Evolutionary conservation across 192 early-diverging fungal genomes (phyloP).

Genomic region (Backusella tarrabulga): DNA sequence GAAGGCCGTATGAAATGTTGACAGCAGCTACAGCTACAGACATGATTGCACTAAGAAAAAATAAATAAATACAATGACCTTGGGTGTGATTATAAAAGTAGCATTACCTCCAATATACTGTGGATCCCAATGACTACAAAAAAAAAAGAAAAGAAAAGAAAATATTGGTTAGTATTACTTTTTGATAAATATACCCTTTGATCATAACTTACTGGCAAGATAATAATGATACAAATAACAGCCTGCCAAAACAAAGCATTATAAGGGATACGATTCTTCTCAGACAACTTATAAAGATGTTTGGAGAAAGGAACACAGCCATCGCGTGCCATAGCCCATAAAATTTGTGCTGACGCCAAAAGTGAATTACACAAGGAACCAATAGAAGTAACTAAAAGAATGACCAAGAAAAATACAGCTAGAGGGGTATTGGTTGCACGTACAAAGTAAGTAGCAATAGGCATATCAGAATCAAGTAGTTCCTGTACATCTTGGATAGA

Average conservation of each 20-base stretch:
- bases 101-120: constrained; percentile 24
- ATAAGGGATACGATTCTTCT: constrained; percentile 35
- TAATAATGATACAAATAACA: constrained; percentile 39
- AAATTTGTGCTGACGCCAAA: constrained; percentile 42
- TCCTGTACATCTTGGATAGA: constrained; percentile 44
- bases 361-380: constrained; percentile 41
- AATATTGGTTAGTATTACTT: neutral
- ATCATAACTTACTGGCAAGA: constrained; percentile 30
- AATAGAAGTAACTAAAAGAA: constrained; percentile 42
- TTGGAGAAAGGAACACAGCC: constrained; percentile 45
- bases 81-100: too few relatives aligned
- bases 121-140: constrained; percentile 32
- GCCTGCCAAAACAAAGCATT: constrained; percentile 34
- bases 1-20: constrained; percentile 46
- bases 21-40: constrained; percentile 42
- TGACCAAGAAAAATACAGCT: constrained; percentile 38
- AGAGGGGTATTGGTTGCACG: constrained; percentile 32
- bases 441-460: constrained; percentile 39
- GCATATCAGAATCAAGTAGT: constrained; percentile 28
- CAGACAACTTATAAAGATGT: constrained; percentile 35
- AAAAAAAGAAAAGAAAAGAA: neutral
- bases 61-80: too few relatives aligned
- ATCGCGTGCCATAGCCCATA: constrained; percentile 51
- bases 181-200: neutral
- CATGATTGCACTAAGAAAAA: constrained; percentile 36